Evolutionary conservation across 768 basidiomycete species (phyloP).

Genomic region (Trametes gibbosa): DNA sequence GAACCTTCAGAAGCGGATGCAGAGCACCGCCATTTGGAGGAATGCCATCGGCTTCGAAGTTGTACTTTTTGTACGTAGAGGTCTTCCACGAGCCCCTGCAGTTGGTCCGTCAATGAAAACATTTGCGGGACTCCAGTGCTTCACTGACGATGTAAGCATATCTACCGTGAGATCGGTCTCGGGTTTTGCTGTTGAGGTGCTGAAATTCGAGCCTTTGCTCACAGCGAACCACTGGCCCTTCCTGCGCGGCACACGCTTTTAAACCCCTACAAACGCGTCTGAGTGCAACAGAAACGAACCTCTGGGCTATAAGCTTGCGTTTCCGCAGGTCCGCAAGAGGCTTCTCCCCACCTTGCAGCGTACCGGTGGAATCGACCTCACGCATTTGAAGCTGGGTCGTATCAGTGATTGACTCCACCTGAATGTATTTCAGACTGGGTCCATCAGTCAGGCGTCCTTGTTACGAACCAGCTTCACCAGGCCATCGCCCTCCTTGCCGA

Average conservation of each 20-base stretch:
- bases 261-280: neutral
- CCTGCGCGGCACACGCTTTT: slow-evolving; percentile 42
- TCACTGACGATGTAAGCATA: slow-evolving; percentile 84
- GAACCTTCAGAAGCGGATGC: slow-evolving; percentile 94
- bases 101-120: slow-evolving; percentile 6
- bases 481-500: slow-evolving; percentile 84
- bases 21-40: slow-evolving; percentile 88
- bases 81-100: slow-evolving; percentile 91
- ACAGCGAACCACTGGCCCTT: slow-evolving; percentile 96
- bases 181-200: slow-evolving; percentile 86
- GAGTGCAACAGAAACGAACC: slow-evolving; percentile 42
- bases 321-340: slow-evolving; percentile 84
- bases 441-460: neutral
- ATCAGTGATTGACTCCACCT: slow-evolving; percentile 72
- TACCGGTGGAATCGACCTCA: slow-evolving; percentile 71
- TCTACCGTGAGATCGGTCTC: slow-evolving; percentile 97
- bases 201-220: slow-evolving; percentile 80
- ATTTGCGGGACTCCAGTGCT: neutral
- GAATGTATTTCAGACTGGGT: neutral
- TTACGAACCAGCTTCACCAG: slow-evolving; percentile 79
- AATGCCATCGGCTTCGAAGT: slow-evolving; percentile 94
- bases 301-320: slow-evolving; percentile 83
- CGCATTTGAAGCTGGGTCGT: slow-evolving; percentile 70
- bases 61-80: slow-evolving; percentile 94
- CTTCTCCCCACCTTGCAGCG: slow-evolving; percentile 74